A percentile compares a stretch with the other conserved stretches of the same genome.
Evolutionary conservation across 345 rosid species (phyloP).

Genomic region (Corymbia maculata): DNA sequence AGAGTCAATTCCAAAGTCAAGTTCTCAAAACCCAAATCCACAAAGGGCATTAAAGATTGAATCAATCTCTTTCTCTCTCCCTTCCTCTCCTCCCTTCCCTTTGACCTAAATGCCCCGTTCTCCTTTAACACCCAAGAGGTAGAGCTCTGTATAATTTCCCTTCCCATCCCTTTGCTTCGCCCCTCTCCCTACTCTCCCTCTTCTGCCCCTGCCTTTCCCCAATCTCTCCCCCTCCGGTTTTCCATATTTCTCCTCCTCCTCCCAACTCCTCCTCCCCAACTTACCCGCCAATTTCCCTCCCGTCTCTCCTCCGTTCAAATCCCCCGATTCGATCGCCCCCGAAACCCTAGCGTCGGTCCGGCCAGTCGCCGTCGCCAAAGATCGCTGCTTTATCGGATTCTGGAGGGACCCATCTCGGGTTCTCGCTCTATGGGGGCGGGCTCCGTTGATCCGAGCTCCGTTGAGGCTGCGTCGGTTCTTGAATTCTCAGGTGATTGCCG

Average conservation of each 20-base stretch:
- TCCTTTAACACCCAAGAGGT: background rate
- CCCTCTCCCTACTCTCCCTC: conserved; percentile 8
- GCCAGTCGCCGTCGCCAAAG: background rate
- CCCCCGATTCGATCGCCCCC: background rate
- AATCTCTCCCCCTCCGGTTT: conserved; percentile 48
- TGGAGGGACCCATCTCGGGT: background rate
- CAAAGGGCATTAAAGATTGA: background rate
- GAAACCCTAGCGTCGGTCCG: background rate
- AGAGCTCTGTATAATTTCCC: background rate
- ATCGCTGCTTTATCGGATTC: background rate
- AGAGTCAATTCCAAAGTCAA: conserved; percentile 15
- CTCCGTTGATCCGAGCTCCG: background rate
- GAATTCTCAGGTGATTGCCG: background rate
- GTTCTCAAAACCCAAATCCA: background rate
- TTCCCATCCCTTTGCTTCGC: conserved; percentile 12
- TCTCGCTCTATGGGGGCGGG: background rate
- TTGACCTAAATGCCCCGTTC: conserved; percentile 37
- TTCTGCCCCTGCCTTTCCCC: conserved; percentile 22
- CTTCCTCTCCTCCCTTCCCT: background rate
- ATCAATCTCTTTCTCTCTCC: background rate
- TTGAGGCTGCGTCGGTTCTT: background rate
- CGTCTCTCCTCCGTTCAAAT: background rate
- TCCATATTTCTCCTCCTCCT: conserved; percentile 18
- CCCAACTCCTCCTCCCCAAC: conserved; percentile 2
- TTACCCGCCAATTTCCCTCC: conserved; percentile 43